Evolutionary conservation across 2,329 filamentous ascomycete genomes (phyloP), one percentile per base, ranked within the genome.

Genomic region (Hypomyces rosellus): DNA sequence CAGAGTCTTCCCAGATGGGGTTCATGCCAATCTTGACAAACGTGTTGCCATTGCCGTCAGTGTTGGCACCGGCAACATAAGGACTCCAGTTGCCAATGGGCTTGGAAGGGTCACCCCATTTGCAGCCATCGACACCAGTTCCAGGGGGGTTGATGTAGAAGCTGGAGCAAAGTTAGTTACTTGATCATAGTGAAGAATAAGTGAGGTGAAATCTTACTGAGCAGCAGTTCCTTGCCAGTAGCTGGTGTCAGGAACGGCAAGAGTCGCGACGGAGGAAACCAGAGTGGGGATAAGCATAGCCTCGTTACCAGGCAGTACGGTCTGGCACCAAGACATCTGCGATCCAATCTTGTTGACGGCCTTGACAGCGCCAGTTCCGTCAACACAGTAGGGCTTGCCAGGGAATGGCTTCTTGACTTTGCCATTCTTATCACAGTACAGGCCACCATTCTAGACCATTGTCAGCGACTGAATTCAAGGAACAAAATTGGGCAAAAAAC

Each of bases 221-320:
- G 88, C 85, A 52, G 86, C 80, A 12, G 87, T 90, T 41, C 70
- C 68, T 58, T 75, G 80, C 87, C 86, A 91, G 68, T 91, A 91
- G 50, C 70, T 75, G 15, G 75, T 69, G 50, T 75, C 84, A 8
- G 88, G 88, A 34, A 91, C 86, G 45, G 88, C 86, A 49, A 92
- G 72, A 30, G 75, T 77, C n/a, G 74, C 72, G 9, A 65, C 66
- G 54, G 73, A 69, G 18, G 73, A 62, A 43, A 90, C 82, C 55
- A 82, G 67, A n/a, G 86, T 91, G 14, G 86, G 86, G 60, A 90
- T 90, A 58, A 90, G 74, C 86, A 91, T 91, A 54, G 84, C 84
- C 70, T 91, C 87, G 60, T 89, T 85, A 45, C 87, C 87, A 15
- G 87, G 87, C 54, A 90, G 69, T 13, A 89, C 84, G 4, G 87